Evolutionary conservation across 2,329 filamentous ascomycete species (phyloP), one percentile per base, ranked within the genome.

Genomic region (Aurifilum marmelostoma): DNA sequence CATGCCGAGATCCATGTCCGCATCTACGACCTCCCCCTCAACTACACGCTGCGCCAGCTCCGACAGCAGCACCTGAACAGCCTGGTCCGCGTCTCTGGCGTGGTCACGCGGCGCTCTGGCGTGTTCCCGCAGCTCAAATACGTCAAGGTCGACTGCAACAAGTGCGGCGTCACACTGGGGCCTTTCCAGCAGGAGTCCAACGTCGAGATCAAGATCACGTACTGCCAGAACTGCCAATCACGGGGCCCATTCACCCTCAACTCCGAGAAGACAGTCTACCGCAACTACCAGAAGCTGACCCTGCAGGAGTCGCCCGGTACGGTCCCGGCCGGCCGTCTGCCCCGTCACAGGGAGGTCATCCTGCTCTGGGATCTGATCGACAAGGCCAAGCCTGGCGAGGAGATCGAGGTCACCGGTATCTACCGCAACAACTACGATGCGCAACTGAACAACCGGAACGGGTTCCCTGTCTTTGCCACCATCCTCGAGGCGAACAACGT

Each of bases 351-450:
- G 66, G 96, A 99, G 77, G 95, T 99, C 50, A 94, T 99, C 72
- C 87, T 99, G 16, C 88, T 99, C 2, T 98, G 96, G 89, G 96
- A 99, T 81, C 85, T 99, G 67, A 99, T 99, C 73, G 96, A 99
- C 80, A 92, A 89, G 72, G 95, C 95, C 56, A 99, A 99, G 82
- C 96, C 96, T 37, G 96, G 96, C 67, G 96, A 99, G 80, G 97
- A 99, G 78, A 94, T 99, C 68, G 96, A 99, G 77, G 90, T 99
- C 12, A 98, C 94, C 9, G 96, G 96, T 72, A 92, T 97, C 74
- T 99, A 99, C 82, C 91, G 94, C 75, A 99, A 99, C 84, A 98
- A 97, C 82, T 99, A 97, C 77, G 95, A 98, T 78, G 94, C 96
- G 3, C 93, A 97, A 75, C 87, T 99, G 67, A 99, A 99, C 83